Evolutionary conservation across 2,329 filamentous ascomycete species (phyloP), one percentile per base, ranked within the genome.

Genomic region (Cladosporium sp.): DNA sequence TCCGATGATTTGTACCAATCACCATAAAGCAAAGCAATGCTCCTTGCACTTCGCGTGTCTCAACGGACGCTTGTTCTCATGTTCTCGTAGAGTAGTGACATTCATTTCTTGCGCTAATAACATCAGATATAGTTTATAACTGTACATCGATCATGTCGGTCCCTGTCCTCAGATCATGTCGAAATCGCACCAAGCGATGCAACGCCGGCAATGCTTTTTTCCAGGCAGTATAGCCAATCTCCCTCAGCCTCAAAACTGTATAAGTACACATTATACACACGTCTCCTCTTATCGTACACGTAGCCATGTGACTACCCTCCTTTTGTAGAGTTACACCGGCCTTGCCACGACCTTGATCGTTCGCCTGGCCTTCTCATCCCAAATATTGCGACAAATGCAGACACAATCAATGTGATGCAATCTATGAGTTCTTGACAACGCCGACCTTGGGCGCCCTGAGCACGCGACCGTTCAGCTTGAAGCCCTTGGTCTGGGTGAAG

Each of bases 361-460:
- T 25, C 14, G 17, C n/a, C 28, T 28, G 19, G 47, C 47, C 28
- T 37, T 28, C n/a, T 28, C 25, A n/a, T n/a, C n/a, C 25, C 43
- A 47, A 1, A 30, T 12, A 1, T 30, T 28, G 43, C n/a, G 30
- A 30, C n/a, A 12, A 17, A 9, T 5, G 28, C 25, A 5, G 17
- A 17, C 43, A 17, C 25, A 30, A n/a, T 47, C 43, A 47, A 47
- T 11, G 22, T 14, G 36, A 28, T 17, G 36, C 7, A 3, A 47
- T 56, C 25, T 56, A 56, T 40, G 54, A 47, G 54, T 94, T 96
- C 84, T 94, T 96, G 65, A 96, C 92, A 59, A 97, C 92, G 72
- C 93, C 92, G 64, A 97, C 93, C 84, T 97, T 96, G 72, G 93
- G 91, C 64, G 93, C 91, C 74, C 94, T 86, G 70, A 99, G 77